Conservation (phyloP, 306 rosid genomes). For the Luffa aegyptiaca region DNA sequence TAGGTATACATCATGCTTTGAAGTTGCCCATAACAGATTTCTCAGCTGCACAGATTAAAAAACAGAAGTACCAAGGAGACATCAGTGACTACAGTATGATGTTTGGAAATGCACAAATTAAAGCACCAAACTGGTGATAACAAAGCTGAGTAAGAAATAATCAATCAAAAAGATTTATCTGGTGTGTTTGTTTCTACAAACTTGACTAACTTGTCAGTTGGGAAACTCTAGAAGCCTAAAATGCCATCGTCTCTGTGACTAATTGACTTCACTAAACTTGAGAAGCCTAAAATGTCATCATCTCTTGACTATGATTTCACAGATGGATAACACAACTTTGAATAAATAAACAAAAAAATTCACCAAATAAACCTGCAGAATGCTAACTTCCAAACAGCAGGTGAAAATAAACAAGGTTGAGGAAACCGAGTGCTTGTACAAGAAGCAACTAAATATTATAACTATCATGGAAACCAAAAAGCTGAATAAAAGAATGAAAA, state of each 20-base stretch:
- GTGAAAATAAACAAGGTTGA: background rate
- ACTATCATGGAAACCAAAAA: background rate
- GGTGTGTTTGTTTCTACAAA: background rate
- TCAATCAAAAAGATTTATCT: background rate
- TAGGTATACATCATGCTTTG: slow-evolving; percentile 88
- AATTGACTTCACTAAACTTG: background rate
- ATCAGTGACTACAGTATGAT: slow-evolving; percentile 20
- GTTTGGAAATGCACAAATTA: slow-evolving; percentile 3
- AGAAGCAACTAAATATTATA: background rate
- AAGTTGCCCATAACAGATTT: slow-evolving; percentile 84
- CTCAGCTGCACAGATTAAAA: slow-evolving; percentile 51
- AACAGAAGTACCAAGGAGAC: slow-evolving; percentile 10
- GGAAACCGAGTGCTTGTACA: background rate
- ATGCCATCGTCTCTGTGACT: background rate
- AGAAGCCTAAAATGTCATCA: background rate
- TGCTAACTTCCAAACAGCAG: background rate
- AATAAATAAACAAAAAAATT: background rate
- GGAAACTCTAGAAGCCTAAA: background rate
- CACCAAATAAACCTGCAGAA: background rate
- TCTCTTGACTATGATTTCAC: background rate
- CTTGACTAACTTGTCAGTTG: background rate
- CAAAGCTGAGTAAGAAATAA: background rate
- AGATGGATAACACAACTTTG: background rate
- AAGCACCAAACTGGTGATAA: background rate
- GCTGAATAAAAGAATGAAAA: background rate